Percentiles rank a stretch among this genome's conserved stretches.
Evolutionary conservation across 441 rosid genomes (phyloP).

Genomic region (Cnidoscolus chayamansa): DNA sequence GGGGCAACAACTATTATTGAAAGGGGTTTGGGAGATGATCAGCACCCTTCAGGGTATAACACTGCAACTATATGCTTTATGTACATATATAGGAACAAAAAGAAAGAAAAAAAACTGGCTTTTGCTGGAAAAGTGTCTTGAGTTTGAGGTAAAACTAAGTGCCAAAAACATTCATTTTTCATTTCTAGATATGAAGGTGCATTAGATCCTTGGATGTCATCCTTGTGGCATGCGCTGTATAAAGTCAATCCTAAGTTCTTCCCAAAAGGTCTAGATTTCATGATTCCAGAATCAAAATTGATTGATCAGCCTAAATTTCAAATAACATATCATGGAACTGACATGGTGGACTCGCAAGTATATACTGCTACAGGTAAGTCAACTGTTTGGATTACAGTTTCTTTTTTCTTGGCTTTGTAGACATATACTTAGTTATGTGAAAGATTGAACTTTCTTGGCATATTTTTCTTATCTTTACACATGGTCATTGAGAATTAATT

Average conservation of each 20-base stretch:
- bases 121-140: conserved; percentile 8
- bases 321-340: conserved; percentile 44
- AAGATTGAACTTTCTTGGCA: conserved; percentile 11
- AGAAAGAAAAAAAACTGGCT: background rate
- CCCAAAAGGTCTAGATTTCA: conserved; percentile 63
- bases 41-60: conserved; percentile 93
- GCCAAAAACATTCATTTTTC: conserved; percentile 14
- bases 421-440: background rate
- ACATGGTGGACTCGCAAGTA: conserved; percentile 26
- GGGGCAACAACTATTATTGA: conserved; percentile 68
- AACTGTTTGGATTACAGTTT: background rate
- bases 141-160: conserved; percentile 1
- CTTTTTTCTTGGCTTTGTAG: background rate
- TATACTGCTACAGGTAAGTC: conserved; percentile 47
- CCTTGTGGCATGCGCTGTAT: conserved; percentile 65
- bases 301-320: conserved; percentile 63
- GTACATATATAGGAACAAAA: background rate
- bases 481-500: background rate
- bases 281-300: conserved; percentile 40
- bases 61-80: background rate
- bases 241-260: conserved; percentile 55
- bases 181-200: conserved; percentile 78
- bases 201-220: conserved; percentile 90
- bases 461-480: background rate
- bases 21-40: conserved; percentile 93